Evolutionary conservation across 805 yeast genomes (phyloP).

Genomic region (Wickerhamomyces sydowiorum): DNA sequence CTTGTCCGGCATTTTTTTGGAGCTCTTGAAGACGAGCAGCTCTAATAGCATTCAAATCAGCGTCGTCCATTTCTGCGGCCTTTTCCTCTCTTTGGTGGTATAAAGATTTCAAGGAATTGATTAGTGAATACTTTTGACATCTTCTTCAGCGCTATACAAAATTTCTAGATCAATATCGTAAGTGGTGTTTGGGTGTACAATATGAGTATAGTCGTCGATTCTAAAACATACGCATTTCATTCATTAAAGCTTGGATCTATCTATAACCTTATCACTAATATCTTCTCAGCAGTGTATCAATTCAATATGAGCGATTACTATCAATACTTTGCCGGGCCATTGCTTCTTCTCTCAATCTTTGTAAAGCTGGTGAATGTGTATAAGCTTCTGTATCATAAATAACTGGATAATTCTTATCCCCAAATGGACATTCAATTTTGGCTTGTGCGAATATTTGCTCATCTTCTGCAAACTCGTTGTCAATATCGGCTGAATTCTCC

Average conservation of each 20-base stretch:
- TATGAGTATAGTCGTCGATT: neutral
- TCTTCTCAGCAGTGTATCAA: neutral
- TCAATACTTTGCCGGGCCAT: slow-evolving; percentile 10
- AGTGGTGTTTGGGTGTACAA: slow-evolving; percentile 2
- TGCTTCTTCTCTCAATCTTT: slow-evolving; percentile 21
- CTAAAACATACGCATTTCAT: neutral
- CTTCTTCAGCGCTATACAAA: neutral
- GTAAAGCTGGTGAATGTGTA: slow-evolving; percentile 19
- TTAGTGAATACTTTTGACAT: too few relatives aligned
- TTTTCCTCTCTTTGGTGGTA: neutral
- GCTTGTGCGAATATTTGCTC: slow-evolving; percentile 29
- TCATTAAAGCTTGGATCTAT: too few relatives aligned
- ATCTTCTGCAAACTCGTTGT: slow-evolving; percentile 28
- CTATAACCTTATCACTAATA: too few relatives aligned
- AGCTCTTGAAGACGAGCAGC: slow-evolving; percentile 88
- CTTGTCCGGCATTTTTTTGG: slow-evolving; percentile 46
- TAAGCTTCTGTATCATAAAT: slow-evolving; percentile 25
- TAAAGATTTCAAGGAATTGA: too few relatives aligned
- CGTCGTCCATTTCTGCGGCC: slow-evolving; percentile 59
- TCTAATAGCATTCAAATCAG: slow-evolving; percentile 84
- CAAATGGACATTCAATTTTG: slow-evolving; percentile 29
- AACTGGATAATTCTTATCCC: slow-evolving; percentile 38
- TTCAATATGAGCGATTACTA: neutral
- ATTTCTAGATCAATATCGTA: neutral
- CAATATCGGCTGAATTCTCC: slow-evolving; percentile 4